Conservation (phyloP, 1,284 basidiomycete species). For the Bjerkandera adusta region DNA sequence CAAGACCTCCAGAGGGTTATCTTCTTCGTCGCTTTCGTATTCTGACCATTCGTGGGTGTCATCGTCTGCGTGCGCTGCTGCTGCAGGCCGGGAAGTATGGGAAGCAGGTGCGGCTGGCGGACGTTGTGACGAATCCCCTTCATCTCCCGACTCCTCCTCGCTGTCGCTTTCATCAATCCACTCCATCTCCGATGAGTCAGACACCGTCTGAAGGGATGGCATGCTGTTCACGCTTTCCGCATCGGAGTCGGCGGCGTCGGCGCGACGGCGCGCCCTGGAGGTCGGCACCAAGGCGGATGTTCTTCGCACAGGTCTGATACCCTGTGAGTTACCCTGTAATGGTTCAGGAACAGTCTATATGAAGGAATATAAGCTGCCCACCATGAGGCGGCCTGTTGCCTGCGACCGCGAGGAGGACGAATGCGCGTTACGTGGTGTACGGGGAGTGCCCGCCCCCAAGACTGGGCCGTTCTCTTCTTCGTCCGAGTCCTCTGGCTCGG, state of each 20-base stretch:
- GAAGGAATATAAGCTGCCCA: neutral
- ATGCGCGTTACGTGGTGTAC: neutral
- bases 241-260: slow-evolving; percentile 4
- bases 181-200: slow-evolving; percentile 24
- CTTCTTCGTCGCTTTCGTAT: no score
- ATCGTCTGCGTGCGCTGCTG: no score
- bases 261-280: neutral
- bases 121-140: neutral
- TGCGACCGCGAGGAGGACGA: neutral
- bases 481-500: neutral
- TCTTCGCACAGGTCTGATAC: neutral
- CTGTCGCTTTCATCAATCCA: slow-evolving; percentile 6
- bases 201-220: slow-evolving; percentile 28
- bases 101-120: neutral
- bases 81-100: no score
- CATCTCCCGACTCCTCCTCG: slow-evolving; percentile 5
- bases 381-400: neutral
- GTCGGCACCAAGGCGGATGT: neutral
- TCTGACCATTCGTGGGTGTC: no score
- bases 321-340: neutral
- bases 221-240: slow-evolving; percentile 24
- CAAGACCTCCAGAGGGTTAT: no score
- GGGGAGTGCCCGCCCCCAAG: neutral
- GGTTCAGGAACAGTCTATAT: neutral
- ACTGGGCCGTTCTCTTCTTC: neutral